Percentiles rank a stretch among this genome's conserved stretches.
Conservation (phyloP, 768 basidiomycete species). For the Podaxis mareebaensis region DNA sequence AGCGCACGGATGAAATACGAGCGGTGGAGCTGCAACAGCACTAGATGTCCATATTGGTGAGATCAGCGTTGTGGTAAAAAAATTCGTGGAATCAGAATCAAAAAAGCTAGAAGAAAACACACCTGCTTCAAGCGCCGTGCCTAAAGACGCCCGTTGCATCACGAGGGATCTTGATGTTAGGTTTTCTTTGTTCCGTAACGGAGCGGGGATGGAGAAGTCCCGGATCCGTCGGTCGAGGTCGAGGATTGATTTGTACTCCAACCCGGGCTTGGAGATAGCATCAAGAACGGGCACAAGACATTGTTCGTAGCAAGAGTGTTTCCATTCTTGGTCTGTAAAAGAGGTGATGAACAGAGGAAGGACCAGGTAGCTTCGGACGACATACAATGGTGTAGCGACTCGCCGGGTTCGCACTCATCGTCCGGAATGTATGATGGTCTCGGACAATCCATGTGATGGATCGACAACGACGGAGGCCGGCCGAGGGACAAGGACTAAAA, state of each 20-base stretch:
- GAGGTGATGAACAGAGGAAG: slow-evolving; percentile 7
- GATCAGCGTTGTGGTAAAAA: neutral
- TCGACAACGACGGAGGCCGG: slow-evolving; percentile 64
- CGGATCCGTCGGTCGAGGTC: slow-evolving; percentile 60
- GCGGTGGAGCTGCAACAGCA: slow-evolving; percentile 66
- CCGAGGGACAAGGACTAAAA: slow-evolving; percentile 61
- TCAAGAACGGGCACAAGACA: slow-evolving; percentile 66
- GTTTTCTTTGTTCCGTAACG: slow-evolving; percentile 42
- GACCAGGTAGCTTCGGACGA: slow-evolving; percentile 1
- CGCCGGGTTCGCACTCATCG: slow-evolving; percentile 34
- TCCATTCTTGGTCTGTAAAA: slow-evolving; percentile 66
- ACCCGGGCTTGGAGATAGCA: slow-evolving; percentile 51
- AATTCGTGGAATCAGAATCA: too few relatives aligned
- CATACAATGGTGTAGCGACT: slow-evolving; percentile 45
- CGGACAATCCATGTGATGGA: slow-evolving; percentile 60
- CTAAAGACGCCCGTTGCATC: slow-evolving; percentile 61
- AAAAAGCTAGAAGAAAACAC: slow-evolving; percentile 8
- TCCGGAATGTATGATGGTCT: slow-evolving; percentile 48
- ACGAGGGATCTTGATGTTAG: slow-evolving; percentile 43
- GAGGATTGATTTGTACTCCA: slow-evolving; percentile 51
- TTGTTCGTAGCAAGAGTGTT: slow-evolving; percentile 58
- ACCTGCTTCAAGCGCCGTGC: slow-evolving; percentile 66
- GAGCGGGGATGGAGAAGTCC: slow-evolving; percentile 56
- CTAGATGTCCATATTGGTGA: slow-evolving; percentile 32
- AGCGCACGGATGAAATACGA: slow-evolving; percentile 68